A percentile compares a stretch with the other conserved stretches of the same genome.
Evolutionary conservation across 2,329 filamentous ascomycete genomes (phyloP).

Genomic region (Hypoxylon sp.): DNA sequence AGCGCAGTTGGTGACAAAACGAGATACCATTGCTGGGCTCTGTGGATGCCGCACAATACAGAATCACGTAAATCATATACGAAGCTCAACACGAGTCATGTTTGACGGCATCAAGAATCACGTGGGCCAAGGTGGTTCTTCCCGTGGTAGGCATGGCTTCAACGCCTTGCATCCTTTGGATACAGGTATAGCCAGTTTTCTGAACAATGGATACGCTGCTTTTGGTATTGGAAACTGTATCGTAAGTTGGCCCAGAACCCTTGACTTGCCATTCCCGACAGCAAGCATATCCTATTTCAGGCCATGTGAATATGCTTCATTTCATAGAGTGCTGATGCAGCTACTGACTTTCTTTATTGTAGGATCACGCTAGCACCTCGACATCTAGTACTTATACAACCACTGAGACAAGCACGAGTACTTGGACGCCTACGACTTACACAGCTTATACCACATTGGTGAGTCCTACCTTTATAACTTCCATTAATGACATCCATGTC

Average conservation of each 20-base stretch:
- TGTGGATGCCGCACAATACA: constrained; percentile 28
- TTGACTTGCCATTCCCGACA: not conserved
- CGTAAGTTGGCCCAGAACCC: constrained; percentile 17
- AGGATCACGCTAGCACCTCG: constrained; percentile 10
- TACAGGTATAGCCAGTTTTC: constrained; percentile 29
- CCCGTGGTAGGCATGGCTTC: constrained; percentile 17
- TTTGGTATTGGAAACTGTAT: constrained; percentile 27
- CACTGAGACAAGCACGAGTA: constrained; percentile 5
- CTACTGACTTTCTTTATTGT: no score
- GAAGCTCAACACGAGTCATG: constrained; percentile 25
- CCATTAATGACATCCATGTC: no score
- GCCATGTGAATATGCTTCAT: no score
- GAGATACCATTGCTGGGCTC: constrained; percentile 21
- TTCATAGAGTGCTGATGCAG: no score
- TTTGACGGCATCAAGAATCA: constrained; percentile 30
- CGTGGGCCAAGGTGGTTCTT: not conserved
- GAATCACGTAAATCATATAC: constrained; percentile 23
- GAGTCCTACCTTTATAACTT: no score
- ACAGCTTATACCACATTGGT: constrained; percentile 19
- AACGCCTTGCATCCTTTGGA: constrained; percentile 19
- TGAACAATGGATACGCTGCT: constrained; percentile 25
- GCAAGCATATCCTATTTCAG: no score
- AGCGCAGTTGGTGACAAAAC: constrained; percentile 21
- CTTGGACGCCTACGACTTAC: constrained; percentile 9
- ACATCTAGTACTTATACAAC: not conserved